Evolutionary conservation across 2,329 filamentous ascomycete genomes (phyloP).

Genomic region (Colletotrichum musae): DNA sequence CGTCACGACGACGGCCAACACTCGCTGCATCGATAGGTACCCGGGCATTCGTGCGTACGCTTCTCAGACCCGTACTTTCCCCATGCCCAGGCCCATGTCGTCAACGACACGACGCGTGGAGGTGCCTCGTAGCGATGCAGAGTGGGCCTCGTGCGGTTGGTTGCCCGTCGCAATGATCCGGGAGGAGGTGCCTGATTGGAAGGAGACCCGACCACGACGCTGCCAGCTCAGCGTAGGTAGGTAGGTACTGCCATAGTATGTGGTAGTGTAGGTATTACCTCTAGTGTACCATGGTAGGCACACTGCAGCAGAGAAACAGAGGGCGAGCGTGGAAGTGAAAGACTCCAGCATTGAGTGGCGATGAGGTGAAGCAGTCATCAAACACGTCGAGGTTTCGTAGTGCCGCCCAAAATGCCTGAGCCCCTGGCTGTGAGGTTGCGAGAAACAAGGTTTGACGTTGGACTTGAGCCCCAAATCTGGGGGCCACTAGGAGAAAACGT

Average conservation of each 20-base stretch:
- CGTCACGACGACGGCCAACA: conserved; percentile 23
- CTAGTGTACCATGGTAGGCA: too few relatives aligned
- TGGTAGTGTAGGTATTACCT: too few relatives aligned
- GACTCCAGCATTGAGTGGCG: conserved; percentile 44
- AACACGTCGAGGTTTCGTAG: conserved; percentile 62
- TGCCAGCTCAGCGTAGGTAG: too few relatives aligned
- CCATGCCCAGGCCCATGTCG: too few relatives aligned
- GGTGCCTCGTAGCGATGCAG: conserved; percentile 7
- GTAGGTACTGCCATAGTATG: too few relatives aligned
- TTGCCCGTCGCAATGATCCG: conserved; percentile 12
- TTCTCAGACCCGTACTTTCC: background rate
- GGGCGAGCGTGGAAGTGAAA: conserved; percentile 37
- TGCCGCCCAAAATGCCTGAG: conserved; percentile 35
- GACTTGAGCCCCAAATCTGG: conserved; percentile 41
- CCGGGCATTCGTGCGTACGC: background rate
- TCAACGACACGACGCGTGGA: background rate
- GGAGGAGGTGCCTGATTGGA: background rate
- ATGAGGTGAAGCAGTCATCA: conserved; percentile 62
- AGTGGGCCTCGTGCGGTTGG: background rate
- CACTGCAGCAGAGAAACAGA: background rate
- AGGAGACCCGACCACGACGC: too few relatives aligned
- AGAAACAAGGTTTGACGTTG: conserved; percentile 38
- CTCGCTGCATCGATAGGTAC: conserved; percentile 4
- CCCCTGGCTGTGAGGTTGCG: conserved; percentile 36
- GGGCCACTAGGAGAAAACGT: conserved; percentile 39